Evolutionary conservation across 1,139 yeast genomes (phyloP), one percentile per base, ranked within the genome.

Genomic region (Taphrina wiesneri): DNA sequence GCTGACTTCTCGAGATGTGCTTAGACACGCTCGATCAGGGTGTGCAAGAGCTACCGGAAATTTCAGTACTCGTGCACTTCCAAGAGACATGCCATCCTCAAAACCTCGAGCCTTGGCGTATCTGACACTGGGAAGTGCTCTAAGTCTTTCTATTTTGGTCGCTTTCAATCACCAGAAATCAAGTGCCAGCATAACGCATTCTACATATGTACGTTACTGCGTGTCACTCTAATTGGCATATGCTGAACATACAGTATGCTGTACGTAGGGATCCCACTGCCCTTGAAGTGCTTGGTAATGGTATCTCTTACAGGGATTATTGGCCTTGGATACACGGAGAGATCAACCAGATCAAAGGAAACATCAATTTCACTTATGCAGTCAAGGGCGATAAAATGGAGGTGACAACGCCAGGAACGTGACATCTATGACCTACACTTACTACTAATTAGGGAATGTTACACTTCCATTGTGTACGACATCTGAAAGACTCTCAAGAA

Each of bases 311-410:
- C 74, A 81, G 82, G 34, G 81, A 82, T 43, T 80, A 83, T 61
- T 76, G 88, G 56, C 98, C 99, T 2, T 93, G 97, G 97, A 86
- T 93, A 67, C 79, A 83, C 66, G 99, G 99, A 6, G 83, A 85
- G 56, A 80, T 93, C 71, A 90, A 92, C 72, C 90, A 95, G 43
- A 90, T 90, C 69, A 82, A 85, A 67, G 97, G 97, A 19, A 80
- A 83, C 25, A 88, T 93, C 56, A 88, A 92, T 74, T 85, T 93
- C 71, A 76, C 77, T 39, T 90, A 90, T 72, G 78, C 81, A 49
- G 89, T 90, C 52, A 81, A 82, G 71, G 99, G 98, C 75, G 66
- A 73, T 63, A 72, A 69, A 36, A 71, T 72, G 47, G 69, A 71
- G 6, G 81, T 76, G 2, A 69, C 70, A 1, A 77, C 77, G 36